These are phyloP conservation scores for Candida argentea DNA, from an alignment of 805 yeast species.

Conservation along the genomic window DNA sequence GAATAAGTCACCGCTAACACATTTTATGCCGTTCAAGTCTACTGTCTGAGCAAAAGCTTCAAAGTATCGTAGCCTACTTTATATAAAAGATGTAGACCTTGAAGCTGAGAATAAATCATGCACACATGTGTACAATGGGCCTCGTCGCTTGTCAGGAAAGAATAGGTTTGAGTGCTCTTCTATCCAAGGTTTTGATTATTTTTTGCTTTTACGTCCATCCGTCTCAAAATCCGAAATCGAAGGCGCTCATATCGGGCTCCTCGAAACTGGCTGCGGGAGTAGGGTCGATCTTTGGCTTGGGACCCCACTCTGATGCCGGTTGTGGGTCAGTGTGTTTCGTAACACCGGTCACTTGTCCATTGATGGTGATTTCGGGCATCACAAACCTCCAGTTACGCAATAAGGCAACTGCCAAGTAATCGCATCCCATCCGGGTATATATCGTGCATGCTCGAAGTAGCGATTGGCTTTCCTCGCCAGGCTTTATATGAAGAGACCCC, in stretches of 20 bases:
- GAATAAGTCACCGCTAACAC: neutral
- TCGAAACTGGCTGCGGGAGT: slow-evolving; percentile 49
- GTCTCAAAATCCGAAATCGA: slow-evolving; percentile 33
- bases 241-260: slow-evolving; percentile 73
- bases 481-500: slow-evolving; percentile 37
- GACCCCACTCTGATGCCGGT: too few species aligned
- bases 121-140: too few species aligned
- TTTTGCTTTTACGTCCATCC: too few species aligned
- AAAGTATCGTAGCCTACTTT: too few species aligned
- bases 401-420: slow-evolving; percentile 55
- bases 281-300: slow-evolving; percentile 4
- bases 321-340: neutral
- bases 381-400: slow-evolving; percentile 60
- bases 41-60: too few species aligned
- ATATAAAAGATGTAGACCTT: too few species aligned
- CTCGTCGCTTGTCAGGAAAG: too few species aligned
- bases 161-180: too few species aligned
- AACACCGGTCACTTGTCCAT: neutral
- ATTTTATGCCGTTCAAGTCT: too few species aligned
- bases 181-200: too few species aligned
- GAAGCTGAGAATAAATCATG: too few species aligned
- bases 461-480: slow-evolving; percentile 46
- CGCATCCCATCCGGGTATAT: slow-evolving; percentile 87
- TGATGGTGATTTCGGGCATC: slow-evolving; percentile 2
- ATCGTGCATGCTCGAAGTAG: slow-evolving; percentile 54